Evolutionary conservation across 257 asterid genomes (phyloP).

Genomic region (Solanum ahanhuiri): DNA sequence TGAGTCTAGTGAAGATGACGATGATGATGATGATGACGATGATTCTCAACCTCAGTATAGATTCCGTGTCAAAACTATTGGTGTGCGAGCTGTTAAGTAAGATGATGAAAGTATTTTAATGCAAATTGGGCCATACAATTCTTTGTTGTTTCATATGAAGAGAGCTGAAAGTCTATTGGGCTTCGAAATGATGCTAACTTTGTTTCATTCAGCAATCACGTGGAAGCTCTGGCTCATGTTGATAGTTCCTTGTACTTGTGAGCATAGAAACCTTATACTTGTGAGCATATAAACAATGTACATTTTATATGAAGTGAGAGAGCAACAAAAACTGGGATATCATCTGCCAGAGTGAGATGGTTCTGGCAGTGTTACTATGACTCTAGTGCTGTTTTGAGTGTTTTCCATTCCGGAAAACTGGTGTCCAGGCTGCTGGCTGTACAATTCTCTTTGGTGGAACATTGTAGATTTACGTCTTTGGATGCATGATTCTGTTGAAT

Average conservation of each 20-base stretch:
- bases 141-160: background rate
- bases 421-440: background rate
- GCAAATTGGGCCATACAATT: background rate
- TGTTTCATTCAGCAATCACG: background rate
- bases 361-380: background rate
- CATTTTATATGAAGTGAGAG: background rate
- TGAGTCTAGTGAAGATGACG: conserved; percentile 76
- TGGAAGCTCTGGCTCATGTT: background rate
- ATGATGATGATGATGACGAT: conserved; percentile 37
- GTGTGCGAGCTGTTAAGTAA: conserved; percentile 74
- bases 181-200: background rate
- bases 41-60: conserved; percentile 72
- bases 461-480: background rate
- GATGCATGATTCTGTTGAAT: background rate
- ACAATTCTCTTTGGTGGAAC: background rate
- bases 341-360: background rate
- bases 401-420: background rate
- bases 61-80: conserved; percentile 79
- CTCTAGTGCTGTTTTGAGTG: background rate
- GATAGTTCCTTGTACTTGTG: background rate
- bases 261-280: background rate
- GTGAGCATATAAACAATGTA: background rate
- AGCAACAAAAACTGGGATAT: background rate
- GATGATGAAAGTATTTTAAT: background rate
- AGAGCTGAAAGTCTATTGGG: background rate